phyloP scores from a whole-genome alignment of 1,139 yeast genomes.

The Oligophagozyma castellii region DNA sequence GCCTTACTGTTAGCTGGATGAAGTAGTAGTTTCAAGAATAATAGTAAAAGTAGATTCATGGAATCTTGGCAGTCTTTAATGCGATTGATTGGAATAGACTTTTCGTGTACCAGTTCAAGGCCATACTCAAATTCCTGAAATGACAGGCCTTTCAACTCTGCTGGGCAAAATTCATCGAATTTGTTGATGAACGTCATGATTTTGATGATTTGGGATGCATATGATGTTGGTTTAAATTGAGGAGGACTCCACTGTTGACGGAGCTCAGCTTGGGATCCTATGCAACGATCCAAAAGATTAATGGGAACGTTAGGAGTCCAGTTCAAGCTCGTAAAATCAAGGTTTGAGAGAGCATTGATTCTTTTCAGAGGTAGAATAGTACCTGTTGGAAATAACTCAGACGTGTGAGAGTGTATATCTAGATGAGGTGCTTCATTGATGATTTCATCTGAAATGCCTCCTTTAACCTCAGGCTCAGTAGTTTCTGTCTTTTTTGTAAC shows the following conservation, averaged over 20 bases:
- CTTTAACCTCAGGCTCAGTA: too few relatives aligned
- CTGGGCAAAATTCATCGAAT: slow-evolving; percentile 27
- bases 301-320: too few relatives aligned
- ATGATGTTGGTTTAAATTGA: background rate
- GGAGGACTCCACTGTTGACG: background rate
- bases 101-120: background rate
- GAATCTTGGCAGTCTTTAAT: background rate
- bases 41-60: slow-evolving; percentile 1
- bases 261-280: too few relatives aligned
- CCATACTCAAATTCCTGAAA: slow-evolving; percentile 30
- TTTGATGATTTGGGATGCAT: slow-evolving; percentile 32
- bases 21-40: slow-evolving; percentile 1
- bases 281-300: too few relatives aligned
- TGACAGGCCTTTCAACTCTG: slow-evolving; percentile 26
- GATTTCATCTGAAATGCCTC: too few relatives aligned
- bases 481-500: too few relatives aligned
- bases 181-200: slow-evolving; percentile 33
- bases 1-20: background rate
- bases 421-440: too few relatives aligned
- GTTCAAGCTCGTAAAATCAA: too few relatives aligned
- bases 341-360: too few relatives aligned
- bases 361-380: too few relatives aligned
- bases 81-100: background rate
- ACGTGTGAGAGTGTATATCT: too few relatives aligned
- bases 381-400: too few relatives aligned